Percentiles rank a stretch among this genome's conserved stretches.
Conservation (phyloP, 2,329 filamentous ascomycete species). For the Talaromyces sp. region DNA sequence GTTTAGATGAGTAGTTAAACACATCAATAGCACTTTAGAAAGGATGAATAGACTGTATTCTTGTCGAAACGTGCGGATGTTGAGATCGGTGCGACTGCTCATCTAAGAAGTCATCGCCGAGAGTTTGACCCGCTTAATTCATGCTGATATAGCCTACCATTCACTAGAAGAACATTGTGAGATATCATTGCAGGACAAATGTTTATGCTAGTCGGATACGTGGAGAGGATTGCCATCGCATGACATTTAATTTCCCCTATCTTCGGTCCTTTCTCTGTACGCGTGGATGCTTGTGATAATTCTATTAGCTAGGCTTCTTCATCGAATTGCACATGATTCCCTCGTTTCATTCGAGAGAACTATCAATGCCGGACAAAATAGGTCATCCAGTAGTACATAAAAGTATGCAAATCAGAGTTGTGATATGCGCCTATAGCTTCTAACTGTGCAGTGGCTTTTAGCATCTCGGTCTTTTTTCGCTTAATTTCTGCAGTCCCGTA, state of each 20-base stretch:
- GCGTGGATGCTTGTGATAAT: background rate
- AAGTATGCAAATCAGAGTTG: background rate
- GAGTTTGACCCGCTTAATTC: constrained; percentile 1
- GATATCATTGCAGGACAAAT: constrained; percentile 1
- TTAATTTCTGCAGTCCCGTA: constrained; percentile 58
- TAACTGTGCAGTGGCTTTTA: background rate
- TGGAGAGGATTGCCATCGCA: background rate
- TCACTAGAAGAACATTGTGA: background rate
- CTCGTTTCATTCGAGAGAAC: too few relatives aligned
- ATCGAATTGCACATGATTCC: background rate
- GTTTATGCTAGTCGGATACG: background rate
- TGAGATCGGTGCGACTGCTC: background rate
- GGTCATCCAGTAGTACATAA: constrained; percentile 8
- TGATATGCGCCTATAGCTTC: background rate
- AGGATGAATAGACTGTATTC: background rate
- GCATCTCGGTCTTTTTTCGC: constrained; percentile 49
- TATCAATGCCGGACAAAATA: constrained; percentile 4
- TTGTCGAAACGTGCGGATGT: background rate
- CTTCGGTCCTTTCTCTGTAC: background rate
- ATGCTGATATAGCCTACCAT: background rate
- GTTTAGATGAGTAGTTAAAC: too few relatives aligned
- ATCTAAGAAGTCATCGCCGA: constrained; percentile 1
- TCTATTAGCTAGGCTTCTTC: background rate
- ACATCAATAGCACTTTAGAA: background rate
- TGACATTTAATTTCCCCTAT: background rate